Evolutionary conservation across 1,284 basidiomycete species (phyloP), one percentile per base, ranked within the genome.

Genomic region (Pseudozyma pruni): DNA sequence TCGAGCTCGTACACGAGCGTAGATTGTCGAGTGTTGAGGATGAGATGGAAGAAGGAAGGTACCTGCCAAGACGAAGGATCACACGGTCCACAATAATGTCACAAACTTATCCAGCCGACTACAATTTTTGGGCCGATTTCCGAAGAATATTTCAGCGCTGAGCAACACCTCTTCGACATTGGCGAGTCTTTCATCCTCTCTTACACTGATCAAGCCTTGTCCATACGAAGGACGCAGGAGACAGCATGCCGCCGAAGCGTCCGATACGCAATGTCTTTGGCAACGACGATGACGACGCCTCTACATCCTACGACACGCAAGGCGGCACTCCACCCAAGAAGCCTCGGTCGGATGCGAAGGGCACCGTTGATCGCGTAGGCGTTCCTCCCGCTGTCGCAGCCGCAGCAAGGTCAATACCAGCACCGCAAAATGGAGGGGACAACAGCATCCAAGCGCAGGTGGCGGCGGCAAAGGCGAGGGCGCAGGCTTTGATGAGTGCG

Each of bases 401-500:
- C 11, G 17, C 37, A 33, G 37, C 31, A n/a, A 38, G 11, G 38
- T 7, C 17, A 22, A 14, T 38, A 29, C 8, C 45, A 58, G 14
- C 40, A 35, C 4, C 34, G 29, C 38, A 40, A 27, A 57, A 50
- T 55, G 54, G 17, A 20, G 56, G 19, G 16, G 41, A 29, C 13
- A 59, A 37, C 39, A 70, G 56, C 35, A 61, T 75, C 19, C 49
- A 59, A 43, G 74, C 74, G n/a, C 72, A 76, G 42, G 53, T 76
- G 7, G 74, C 57, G 14, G 74, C 66, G 10, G 74, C 74, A 13
- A 68, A 63, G 39, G 74, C 74, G 7, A 69, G 61, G 39, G 58
- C 67, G 1, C 59, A 67, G 34, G 74, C 72, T 1, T 39, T 69
- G 55, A 60, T 66, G 58, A 62, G 43, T 23, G 56, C 70, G 10